Evolutionary conservation across 371 early-diverging fungal species (phyloP).

Genomic region (Apophysomyces trapeziformis): DNA sequence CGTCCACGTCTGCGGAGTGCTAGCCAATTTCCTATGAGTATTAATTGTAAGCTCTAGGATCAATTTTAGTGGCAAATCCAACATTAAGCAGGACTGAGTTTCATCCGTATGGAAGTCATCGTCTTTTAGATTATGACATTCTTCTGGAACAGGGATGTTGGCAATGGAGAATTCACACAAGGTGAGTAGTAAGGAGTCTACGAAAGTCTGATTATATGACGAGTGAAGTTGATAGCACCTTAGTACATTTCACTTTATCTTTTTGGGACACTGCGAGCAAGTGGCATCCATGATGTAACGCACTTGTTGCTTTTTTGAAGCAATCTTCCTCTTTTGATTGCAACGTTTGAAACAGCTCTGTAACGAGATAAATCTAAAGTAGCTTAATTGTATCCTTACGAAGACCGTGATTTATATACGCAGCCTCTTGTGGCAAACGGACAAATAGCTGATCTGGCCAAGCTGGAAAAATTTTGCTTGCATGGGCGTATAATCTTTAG

Average conservation of each 20-base stretch:
- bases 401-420: neutral
- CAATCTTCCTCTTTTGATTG: constrained; percentile 18
- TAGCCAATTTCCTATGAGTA: constrained; percentile 13
- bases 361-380: neutral
- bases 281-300: constrained; percentile 17
- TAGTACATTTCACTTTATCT: constrained; percentile 18
- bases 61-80: neutral
- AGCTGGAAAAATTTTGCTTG: neutral
- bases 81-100: neutral
- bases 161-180: constrained; percentile 18
- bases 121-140: constrained; percentile 4
- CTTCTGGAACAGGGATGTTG: constrained; percentile 11
- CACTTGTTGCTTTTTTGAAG: constrained; percentile 13
- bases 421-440: neutral
- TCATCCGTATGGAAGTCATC: neutral
- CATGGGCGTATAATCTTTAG: neutral
- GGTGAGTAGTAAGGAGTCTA: constrained; percentile 16
- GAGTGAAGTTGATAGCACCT: neutral
- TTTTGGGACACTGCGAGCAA: constrained; percentile 14
- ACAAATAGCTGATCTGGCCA: neutral
- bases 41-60: neutral
- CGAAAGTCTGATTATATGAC: neutral
- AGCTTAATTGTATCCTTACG: neutral
- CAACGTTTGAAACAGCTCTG: constrained; percentile 13
- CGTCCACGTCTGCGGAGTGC: constrained; percentile 22